Conservation (phyloP, 495 filamentous ascomycete species). For the Podospora conica region DNA sequence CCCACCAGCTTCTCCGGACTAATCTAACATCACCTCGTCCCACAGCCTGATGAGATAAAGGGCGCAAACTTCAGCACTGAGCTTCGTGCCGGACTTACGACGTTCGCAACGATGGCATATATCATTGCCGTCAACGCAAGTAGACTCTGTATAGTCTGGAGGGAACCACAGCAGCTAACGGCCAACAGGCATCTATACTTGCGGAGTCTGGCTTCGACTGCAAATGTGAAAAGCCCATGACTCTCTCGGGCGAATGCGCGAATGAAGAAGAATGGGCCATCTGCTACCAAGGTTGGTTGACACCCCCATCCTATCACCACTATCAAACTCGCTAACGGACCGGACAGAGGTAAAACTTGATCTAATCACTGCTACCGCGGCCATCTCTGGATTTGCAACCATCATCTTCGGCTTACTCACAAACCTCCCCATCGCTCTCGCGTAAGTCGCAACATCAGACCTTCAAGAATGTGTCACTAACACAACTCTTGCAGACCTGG, state of each 20-base stretch:
- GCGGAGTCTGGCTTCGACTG: slow-evolving; percentile 63
- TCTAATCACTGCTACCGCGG: slow-evolving; percentile 71
- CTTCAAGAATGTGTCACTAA: slow-evolving; percentile 13
- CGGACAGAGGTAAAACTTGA: slow-evolving; percentile 59
- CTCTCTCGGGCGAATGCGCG: slow-evolving; percentile 17
- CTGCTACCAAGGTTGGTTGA: slow-evolving; percentile 25
- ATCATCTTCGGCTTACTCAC: slow-evolving; percentile 48
- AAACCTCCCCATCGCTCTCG: slow-evolving; percentile 49
- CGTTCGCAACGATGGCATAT: slow-evolving; percentile 83
- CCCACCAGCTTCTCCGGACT: neutral
- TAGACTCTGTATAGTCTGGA: neutral
- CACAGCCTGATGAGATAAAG: slow-evolving; percentile 51
- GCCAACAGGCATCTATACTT: slow-evolving; percentile 45
- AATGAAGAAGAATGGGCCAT: slow-evolving; percentile 51
- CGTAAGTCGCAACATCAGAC: slow-evolving; percentile 38
- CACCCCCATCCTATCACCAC: neutral
- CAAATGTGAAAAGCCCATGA: slow-evolving; percentile 46
- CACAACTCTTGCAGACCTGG: slow-evolving; percentile 49
- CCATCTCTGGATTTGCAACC: slow-evolving; percentile 52
- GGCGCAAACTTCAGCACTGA: slow-evolving; percentile 66
- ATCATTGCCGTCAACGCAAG: slow-evolving; percentile 57
- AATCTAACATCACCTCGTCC: neutral
- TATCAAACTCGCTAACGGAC: slow-evolving; percentile 1
- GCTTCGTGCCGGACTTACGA: slow-evolving; percentile 73
- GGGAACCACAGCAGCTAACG: neutral